Evolutionary conservation across 2,329 filamentous ascomycete genomes (phyloP).

Genomic region (Penicillium psychrosexuale): DNA sequence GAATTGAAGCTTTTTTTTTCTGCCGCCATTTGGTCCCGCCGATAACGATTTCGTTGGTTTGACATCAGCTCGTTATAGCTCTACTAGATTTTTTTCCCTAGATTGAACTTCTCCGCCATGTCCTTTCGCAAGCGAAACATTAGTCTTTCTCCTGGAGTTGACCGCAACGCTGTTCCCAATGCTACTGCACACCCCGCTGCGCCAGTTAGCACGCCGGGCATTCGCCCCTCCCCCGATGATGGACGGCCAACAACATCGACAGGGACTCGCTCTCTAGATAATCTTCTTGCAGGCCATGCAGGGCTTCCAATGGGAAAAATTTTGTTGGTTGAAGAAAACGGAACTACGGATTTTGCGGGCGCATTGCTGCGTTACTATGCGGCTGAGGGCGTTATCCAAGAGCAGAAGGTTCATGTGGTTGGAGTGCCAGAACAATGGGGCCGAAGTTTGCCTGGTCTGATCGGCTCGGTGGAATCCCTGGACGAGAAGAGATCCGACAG

Average conservation of each 20-base stretch:
- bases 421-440: slow-evolving; percentile 78
- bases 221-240: slow-evolving; percentile 83
- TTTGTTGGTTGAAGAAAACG: slow-evolving; percentile 78
- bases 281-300: slow-evolving; percentile 78
- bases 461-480: slow-evolving; percentile 48
- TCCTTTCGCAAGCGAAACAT: slow-evolving; percentile 68
- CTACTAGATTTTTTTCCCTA: neutral
- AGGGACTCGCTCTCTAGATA: slow-evolving; percentile 80
- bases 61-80: neutral
- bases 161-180: slow-evolving; percentile 33
- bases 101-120: slow-evolving; percentile 43
- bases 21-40: slow-evolving; percentile 25
- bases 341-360: slow-evolving; percentile 90
- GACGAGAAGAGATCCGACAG: slow-evolving; percentile 41
- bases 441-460: slow-evolving; percentile 74
- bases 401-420: slow-evolving; percentile 81
- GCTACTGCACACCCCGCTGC: slow-evolving; percentile 27
- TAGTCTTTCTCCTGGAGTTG: slow-evolving; percentile 47
- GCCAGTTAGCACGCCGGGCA: slow-evolving; percentile 47
- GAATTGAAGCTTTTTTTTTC: slow-evolving; percentile 31
- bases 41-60: slow-evolving; percentile 21
- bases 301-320: slow-evolving; percentile 79
- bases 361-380: slow-evolving; percentile 83
- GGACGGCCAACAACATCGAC: slow-evolving; percentile 88
- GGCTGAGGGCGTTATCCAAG: slow-evolving; percentile 87